A percentile compares a stretch with the other conserved stretches of the same genome.
phyloP scores from a whole-genome alignment of 345 rosid species.

The Murraya koenigii region DNA sequence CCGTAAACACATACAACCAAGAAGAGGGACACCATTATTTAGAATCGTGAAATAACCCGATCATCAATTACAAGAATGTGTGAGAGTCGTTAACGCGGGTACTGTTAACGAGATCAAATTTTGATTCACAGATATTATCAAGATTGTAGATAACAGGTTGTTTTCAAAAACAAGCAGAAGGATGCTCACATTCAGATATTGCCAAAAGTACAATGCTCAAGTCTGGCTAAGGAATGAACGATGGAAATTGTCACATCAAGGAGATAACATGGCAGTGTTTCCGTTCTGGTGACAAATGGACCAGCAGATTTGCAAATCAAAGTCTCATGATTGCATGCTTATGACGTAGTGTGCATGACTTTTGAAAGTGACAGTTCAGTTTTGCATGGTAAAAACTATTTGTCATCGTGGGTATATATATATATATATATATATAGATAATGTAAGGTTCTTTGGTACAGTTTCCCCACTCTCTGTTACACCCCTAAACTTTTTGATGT shows the following conservation, averaged over 20 bases:
- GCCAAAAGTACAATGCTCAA: neutral
- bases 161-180: neutral
- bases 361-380: conserved; percentile 4
- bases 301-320: neutral
- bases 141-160: neutral
- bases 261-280: conserved; percentile 16
- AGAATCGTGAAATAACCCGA: neutral
- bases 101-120: neutral
- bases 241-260: neutral
- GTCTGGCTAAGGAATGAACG: neutral
- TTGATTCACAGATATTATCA: neutral
- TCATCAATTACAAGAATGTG: no score
- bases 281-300: conserved; percentile 13
- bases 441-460: neutral
- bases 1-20: neutral
- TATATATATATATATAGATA: neutral
- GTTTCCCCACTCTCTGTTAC: no score
- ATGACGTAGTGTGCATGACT: conserved; percentile 19
- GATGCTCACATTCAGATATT: conserved; percentile 1
- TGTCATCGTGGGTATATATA: no score
- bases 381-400: neutral
- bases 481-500: no score
- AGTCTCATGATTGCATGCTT: neutral
- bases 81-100: no score
- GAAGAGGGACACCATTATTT: neutral